Base-by-base conservation (phyloP, 257 asterid species). In the Fraxinus quadrangulata region DNA sequence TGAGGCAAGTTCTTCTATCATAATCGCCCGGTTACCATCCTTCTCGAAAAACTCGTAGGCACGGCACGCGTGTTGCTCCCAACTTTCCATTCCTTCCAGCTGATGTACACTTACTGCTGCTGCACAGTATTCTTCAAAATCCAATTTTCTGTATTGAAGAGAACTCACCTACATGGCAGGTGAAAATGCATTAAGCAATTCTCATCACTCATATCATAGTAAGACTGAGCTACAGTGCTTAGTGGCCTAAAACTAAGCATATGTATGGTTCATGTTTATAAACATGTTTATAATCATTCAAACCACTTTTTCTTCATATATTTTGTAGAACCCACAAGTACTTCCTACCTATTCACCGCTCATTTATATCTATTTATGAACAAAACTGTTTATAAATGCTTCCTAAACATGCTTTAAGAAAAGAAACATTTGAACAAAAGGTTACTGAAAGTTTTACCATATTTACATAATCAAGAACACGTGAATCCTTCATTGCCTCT, bases 1-100 rank as follows among this genome's bases (percentile, higher is more conserved):
- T 1, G 98, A 93, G 31, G 99, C 98, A 74, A 96, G 98, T 86
- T 96, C 99, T 70, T 96, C 96, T 17, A 96, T 96, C 96, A 92
- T 92, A 76, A 96, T 72, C 2, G 40, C 14, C 11, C 42, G 75
- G 31, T 42, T 71, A 5, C 65, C 49, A 40, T 42, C 24, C 63
- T 40, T 71, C 75, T 71, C 49, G 5, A 24, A 23, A 24, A 21
- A 19, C 61, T 49, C 66, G 10, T 11, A 42, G 39, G 42, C 26
- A 10, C 10, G 24, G 75, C 33, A 19, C 7, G 65, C 75, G 8
- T 72, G 66, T 75, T 93, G 98, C 84, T 96, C 97, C 99, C 99
- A 96, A 84, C 86, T 89, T 73, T 85, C 88, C 85, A 83, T 79
- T 75, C 95, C 99, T 83, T 96, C 98, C 16, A 96, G 88, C 88